Evolutionary conservation across 1,139 yeast genomes (phyloP).

Genomic region (Komagataea norvegica): DNA sequence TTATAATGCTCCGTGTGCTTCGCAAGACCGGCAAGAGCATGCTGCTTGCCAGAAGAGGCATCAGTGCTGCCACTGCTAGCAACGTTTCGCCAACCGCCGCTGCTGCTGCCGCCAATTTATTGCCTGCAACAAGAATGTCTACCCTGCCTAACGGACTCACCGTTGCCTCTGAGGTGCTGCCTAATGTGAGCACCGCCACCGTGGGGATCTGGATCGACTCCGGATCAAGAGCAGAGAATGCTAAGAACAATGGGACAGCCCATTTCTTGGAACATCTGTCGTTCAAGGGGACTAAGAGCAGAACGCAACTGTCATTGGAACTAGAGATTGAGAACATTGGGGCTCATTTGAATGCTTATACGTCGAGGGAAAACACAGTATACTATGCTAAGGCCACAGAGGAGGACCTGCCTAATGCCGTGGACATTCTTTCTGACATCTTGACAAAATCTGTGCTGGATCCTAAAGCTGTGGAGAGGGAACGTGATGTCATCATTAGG

Average conservation of each 20-base stretch:
- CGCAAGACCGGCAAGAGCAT: neutral
- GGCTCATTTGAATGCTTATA: constrained; percentile 94
- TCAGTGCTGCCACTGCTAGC: constrained; percentile 10
- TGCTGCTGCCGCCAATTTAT: constrained; percentile 19
- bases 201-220: constrained; percentile 95
- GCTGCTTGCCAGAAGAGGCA: constrained; percentile 2
- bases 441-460: constrained; percentile 83
- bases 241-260: constrained; percentile 86
- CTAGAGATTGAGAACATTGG: constrained; percentile 95
- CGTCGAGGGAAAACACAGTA: constrained; percentile 95
- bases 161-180: constrained; percentile 85
- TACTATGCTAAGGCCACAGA: constrained; percentile 88
- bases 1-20: constrained; percentile 6
- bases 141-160: constrained; percentile 81
- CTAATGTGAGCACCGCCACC: constrained; percentile 90
- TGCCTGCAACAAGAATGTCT: constrained; percentile 53
- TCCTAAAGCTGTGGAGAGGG: constrained; percentile 83
- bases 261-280: constrained; percentile 96
- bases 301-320: constrained; percentile 84
- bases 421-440: constrained; percentile 85
- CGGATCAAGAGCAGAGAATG: constrained; percentile 93
- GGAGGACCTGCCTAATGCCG: constrained; percentile 76
- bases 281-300: constrained; percentile 82
- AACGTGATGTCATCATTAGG: constrained; percentile 90
- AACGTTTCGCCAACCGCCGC: no score